A percentile compares a stretch with the other conserved stretches of the same genome.
phyloP scores from a whole-genome alignment of 192 early-diverging fungal species.

The Backusella sp. region DNA sequence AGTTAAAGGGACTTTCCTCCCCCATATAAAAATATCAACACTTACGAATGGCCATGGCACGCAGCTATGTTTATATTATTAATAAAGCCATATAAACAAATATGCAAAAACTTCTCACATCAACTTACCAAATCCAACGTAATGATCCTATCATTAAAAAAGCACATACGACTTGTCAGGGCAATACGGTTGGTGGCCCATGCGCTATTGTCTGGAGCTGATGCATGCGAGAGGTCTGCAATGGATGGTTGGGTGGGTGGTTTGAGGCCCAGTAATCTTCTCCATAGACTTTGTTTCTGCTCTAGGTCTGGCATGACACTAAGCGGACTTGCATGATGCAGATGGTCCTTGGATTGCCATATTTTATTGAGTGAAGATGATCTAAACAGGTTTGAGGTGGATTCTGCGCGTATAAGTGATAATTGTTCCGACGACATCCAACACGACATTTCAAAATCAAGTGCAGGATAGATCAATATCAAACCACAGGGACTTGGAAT shows the following conservation, averaged over 20 bases:
- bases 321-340: conserved; percentile 69
- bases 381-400: conserved; percentile 30
- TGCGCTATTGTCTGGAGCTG: conserved; percentile 13
- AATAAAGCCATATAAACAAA: neutral
- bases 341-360: conserved; percentile 57
- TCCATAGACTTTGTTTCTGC: conserved; percentile 38
- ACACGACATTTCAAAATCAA: conserved; percentile 88
- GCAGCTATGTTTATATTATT: conserved; percentile 36
- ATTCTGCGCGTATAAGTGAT: conserved; percentile 62
- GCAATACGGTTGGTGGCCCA: conserved; percentile 55
- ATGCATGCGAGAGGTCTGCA: neutral
- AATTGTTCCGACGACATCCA: conserved; percentile 81
- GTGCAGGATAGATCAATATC: conserved; percentile 86
- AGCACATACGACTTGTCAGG: conserved; percentile 74
- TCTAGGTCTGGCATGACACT: conserved; percentile 44
- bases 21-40: neutral
- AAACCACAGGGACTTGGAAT: conserved; percentile 74
- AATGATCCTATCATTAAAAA: conserved; percentile 87
- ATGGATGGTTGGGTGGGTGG: conserved; percentile 11
- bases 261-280: conserved; percentile 23
- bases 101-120: neutral
- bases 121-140: conserved; percentile 66
- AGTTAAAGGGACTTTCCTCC: neutral
- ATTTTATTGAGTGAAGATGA: conserved; percentile 22
- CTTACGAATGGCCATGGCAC: conserved; percentile 58